Evolutionary conservation across 1,284 basidiomycete genomes (phyloP).

Genomic region (Rhizoctonia solani): DNA sequence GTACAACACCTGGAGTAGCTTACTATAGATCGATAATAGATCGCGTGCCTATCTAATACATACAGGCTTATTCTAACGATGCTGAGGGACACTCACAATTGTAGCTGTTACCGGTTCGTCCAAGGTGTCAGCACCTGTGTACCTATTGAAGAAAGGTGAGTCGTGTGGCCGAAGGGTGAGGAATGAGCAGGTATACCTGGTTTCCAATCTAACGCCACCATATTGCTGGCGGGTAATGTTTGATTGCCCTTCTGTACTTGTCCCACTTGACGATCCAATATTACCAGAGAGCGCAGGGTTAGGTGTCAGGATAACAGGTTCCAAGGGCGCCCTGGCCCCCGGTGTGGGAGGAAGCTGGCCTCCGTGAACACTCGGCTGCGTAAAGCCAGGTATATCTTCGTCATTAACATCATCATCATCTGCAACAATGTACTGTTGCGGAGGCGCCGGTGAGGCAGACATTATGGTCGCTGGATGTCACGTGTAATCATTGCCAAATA

Average conservation of each 20-base stretch:
- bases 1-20: slow-evolving; percentile 90
- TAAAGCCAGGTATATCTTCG: slow-evolving; percentile 76
- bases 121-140: slow-evolving; percentile 80
- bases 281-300: slow-evolving; percentile 64
- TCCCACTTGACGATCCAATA: slow-evolving; percentile 61
- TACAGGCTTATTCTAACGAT: neutral
- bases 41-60: slow-evolving; percentile 69
- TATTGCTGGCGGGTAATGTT: slow-evolving; percentile 61
- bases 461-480: slow-evolving; percentile 11
- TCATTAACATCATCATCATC: slow-evolving; percentile 79
- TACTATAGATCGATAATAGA: slow-evolving; percentile 84
- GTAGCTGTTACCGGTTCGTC: slow-evolving; percentile 89
- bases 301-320: slow-evolving; percentile 43
- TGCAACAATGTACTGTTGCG: slow-evolving; percentile 41
- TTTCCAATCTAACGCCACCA: slow-evolving; percentile 85
- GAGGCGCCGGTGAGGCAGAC: slow-evolving; percentile 20
- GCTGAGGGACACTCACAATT: slow-evolving; percentile 63
- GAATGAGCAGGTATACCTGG: slow-evolving; percentile 58
- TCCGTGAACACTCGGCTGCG: slow-evolving; percentile 53
- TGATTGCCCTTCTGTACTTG: slow-evolving; percentile 38
- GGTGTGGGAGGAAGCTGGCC: slow-evolving; percentile 50
- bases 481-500: slow-evolving; percentile 7
- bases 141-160: slow-evolving; percentile 52
- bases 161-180: neutral
- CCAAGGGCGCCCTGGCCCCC: slow-evolving; percentile 71